Evolutionary conservation across 257 asterid genomes (phyloP), one percentile per base, ranked within the genome.

Genomic region (Fraxinus excelsior): DNA sequence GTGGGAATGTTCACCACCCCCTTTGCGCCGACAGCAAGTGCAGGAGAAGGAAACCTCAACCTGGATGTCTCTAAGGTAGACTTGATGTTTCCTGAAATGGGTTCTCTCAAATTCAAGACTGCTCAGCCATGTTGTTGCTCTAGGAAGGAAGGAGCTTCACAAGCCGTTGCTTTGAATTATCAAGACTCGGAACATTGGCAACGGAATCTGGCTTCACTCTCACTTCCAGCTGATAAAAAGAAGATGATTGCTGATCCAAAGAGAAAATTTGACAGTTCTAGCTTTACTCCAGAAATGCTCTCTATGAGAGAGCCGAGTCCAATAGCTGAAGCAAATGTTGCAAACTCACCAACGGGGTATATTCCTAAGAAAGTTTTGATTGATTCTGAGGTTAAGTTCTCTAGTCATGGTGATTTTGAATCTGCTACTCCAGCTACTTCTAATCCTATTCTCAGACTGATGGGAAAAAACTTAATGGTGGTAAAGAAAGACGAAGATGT

Each of bases 391-490:
- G 71, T 82, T 71, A 85, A 80, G 85, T 80, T 83, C 73, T 85
- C 75, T 65, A 62, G 49, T 67, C 49, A 60, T 67, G 86, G 80
- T 2, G 88, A 79, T 78, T 49, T 76, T 53, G 88, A 86, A 38
- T 84, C 88, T 34, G 84, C 84, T n/a, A 85, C 90, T 73, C 93
- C 97, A 2, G 78, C 96, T 29, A 82, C 90, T 37, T 73, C 94
- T 16, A 94, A 78, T 86, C 90, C 96, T 38, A 88, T 94, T 37
- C 84, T 94, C 78, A 86, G 98, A 82, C 87, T 94, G 84, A 94
- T 94, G 98, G 98, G 98, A 11, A 94, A 94, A 85, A 86, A 94
- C 88, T 82, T 94, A 70, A 85, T 91, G 97, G 96, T 94, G 77
- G 84, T 86, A 81, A 92, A 84, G 81, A 91, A 86, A 69, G 97